Evolutionary conservation across 352 stramenopile species (phyloP), one percentile per base, ranked within the genome.

Genomic region (Globisporangium rhizosaccharum): DNA sequence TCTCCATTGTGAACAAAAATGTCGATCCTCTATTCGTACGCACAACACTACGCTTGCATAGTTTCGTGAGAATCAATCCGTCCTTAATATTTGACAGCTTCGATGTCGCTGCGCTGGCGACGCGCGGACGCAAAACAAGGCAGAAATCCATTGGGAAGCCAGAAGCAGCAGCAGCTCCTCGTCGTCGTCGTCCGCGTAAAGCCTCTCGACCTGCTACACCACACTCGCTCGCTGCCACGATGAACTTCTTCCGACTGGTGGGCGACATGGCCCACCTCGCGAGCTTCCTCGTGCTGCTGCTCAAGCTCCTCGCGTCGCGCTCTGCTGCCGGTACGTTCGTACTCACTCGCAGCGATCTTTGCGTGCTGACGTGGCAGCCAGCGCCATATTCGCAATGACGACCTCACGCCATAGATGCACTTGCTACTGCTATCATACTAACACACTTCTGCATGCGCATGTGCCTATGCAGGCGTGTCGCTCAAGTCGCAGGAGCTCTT

Each of bases 401-500:
- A n/a, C 18, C 8, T 49, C 28, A 33, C 28, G 28, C 28, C 28
- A 49, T 12, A n/a, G 2, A 7, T 23, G 17, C 17, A 8, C 53
- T 36, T 2, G 8, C 18, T 36, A n/a, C 44, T 47, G 18, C 41
- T 47, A 10, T 23, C 41, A 9, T 20, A 23, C 14, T 46, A 15
- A 10, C 41, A 23, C 41, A 23, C 14, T 47, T 14, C 2, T 14
- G 14, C 41, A 3, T 33, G 6, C 28, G 6, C 28, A 33, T 23
- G 15, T 2, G 41, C 41, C 11, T 4, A 23, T 41, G n/a, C 20
- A 96, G 96, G 97, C 54, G 98, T 99, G 63, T 99, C 96, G 41
- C 86, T 99, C 46, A 98, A 99, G 78, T 98, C 97, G 51, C 97
- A 99, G 72, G 97, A 99, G 75, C 93, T 99, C 33, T 99, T 99